Base-by-base conservation (phyloP, 768 basidiomycete species). In the Favolaschia claudopus region DNA sequence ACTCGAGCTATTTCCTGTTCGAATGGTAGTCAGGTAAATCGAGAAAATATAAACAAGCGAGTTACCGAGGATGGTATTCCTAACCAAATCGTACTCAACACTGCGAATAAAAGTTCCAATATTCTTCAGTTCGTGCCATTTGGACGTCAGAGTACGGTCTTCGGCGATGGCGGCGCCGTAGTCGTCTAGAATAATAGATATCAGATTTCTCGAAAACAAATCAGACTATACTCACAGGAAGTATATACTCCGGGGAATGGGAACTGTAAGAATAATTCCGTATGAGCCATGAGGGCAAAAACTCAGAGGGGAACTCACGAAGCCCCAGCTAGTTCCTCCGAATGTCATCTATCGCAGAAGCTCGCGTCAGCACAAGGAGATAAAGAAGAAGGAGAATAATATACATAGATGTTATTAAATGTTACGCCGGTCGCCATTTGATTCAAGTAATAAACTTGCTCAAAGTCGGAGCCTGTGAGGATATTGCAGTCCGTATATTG, bases 321-420 rank as follows among this genome's bases (percentile, higher is more conserved):
- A 58, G 47, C 56, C 56, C 56, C 56, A 58, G 40, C 24, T 58
- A 19, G 56, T 58, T n/a, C 56, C 56, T 58, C 56, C 56, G 33
- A 40, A 58, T 15, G 56, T 58, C 56, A 58, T 58, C 56, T 58
- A 38, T 25, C 14, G 17, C 28, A 22, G 12, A 33, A 33, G 44
- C 52, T 46, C 14, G 17, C 28, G 42, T 36, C 40, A 50, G 12
- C 40, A 19, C 44, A n/a, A n/a, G n/a, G 9, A 46, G 29, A 7
- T 25, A 7, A 46, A 25, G 44, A 7, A 8, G 27, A 24, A 49
- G 49, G 27, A 24, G n/a, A 32, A 2, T 5, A 37, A 54, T 51
- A 25, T 43, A 60, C 58, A 27, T 60, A 60, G 44, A 60, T 54
- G 24, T 58, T 58, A 38, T 49, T 58, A 34, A 49, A 58, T 42